Evolutionary conservation across 176 grass and related monocot species (phyloP).

Genomic region (Phragmites australis): DNA sequence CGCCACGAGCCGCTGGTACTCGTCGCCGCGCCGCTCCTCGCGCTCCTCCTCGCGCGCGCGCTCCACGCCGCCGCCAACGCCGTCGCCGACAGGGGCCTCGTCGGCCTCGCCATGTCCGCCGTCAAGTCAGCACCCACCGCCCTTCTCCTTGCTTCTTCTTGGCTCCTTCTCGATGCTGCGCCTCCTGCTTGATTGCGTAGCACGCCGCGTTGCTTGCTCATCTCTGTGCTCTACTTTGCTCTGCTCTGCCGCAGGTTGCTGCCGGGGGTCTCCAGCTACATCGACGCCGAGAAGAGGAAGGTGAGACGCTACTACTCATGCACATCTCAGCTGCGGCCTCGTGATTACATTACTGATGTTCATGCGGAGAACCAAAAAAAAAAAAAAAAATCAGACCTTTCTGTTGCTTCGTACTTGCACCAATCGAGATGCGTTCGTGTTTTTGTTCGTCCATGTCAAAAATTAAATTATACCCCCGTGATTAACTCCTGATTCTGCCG

Average conservation of each 20-base stretch:
- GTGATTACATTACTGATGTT: not conserved
- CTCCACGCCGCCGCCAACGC: constrained; percentile 42
- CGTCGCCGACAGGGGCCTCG: constrained; percentile 63
- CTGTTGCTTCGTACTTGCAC: not conserved
- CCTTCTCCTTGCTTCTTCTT: not conserved
- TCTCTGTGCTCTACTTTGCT: not conserved
- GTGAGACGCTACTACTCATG: constrained; percentile 8
- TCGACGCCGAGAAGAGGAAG: constrained; percentile 89
- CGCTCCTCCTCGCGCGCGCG: constrained; percentile 58
- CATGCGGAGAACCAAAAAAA: not conserved
- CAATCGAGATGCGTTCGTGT: not conserved
- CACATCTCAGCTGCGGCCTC: not conserved
- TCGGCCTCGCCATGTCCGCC: constrained; percentile 56
- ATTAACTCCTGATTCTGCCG: not conserved
- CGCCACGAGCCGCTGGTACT: constrained; percentile 73
- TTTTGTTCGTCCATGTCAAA: not conserved
- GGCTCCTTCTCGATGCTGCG: not conserved
- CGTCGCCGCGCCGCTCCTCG: constrained; percentile 62
- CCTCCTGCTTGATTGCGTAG: not conserved
- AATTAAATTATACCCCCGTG: not conserved
- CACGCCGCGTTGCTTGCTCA: constrained; percentile 3
- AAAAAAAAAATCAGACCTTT: not conserved
- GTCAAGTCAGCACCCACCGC: constrained; percentile 46
- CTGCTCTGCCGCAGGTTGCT: constrained; percentile 54
- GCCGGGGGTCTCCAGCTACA: constrained; percentile 70